Evolutionary conservation across 23 red algal genomes (phyloP).

Genomic region (Gracilaria gracilis): DNA sequence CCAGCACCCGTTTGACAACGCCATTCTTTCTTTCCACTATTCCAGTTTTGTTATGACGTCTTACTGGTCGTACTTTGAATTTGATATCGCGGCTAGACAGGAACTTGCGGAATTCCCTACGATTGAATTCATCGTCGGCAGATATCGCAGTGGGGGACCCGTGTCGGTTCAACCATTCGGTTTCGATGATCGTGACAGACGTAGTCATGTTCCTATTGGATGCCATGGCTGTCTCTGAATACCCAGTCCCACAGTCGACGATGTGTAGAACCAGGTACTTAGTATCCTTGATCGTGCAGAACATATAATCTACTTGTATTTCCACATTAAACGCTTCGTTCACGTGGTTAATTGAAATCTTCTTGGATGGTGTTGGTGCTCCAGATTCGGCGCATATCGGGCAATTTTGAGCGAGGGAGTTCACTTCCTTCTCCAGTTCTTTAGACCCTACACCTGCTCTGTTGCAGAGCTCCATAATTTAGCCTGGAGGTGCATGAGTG

Average conservation of each 20-base stretch:
- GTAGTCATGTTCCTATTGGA: background rate
- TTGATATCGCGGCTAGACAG: too few relatives aligned
- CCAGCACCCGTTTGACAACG: constrained; percentile 24
- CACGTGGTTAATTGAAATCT: too few relatives aligned
- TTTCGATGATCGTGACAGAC: too few relatives aligned
- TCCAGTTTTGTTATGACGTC: constrained; percentile 50
- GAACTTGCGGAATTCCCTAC: too few relatives aligned
- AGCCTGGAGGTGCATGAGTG: background rate
- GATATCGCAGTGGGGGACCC: too few relatives aligned
- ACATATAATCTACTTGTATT: background rate
- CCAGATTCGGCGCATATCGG: background rate
- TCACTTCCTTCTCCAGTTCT: background rate
- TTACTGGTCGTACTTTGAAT: constrained; percentile 33
- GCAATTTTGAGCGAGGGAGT: background rate
- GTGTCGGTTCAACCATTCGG: too few relatives aligned
- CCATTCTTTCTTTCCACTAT: constrained; percentile 50
- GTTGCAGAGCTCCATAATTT: background rate
- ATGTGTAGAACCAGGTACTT: too few relatives aligned
- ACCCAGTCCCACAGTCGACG: background rate
- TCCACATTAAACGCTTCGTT: background rate
- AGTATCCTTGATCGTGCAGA: background rate
- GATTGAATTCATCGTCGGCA: too few relatives aligned
- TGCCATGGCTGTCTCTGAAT: background rate
- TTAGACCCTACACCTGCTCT: background rate
- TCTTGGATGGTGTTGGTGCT: background rate